Conservation (phyloP, 768 basidiomycete species). For the Rhodotorula diobovata region DNA sequence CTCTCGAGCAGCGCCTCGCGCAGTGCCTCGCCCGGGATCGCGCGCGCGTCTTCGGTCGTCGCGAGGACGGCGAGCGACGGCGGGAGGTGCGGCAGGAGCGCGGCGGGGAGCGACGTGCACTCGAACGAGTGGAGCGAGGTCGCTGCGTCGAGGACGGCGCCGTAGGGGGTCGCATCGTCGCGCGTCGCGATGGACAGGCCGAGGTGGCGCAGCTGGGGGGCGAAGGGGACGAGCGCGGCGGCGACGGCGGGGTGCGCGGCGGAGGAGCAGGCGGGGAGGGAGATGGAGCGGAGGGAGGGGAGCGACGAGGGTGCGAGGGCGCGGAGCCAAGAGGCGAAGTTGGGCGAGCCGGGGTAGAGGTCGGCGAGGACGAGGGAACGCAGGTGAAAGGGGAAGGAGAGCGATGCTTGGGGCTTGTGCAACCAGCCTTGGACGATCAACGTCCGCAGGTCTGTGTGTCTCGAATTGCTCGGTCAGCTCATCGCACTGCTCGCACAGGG, state of each 20-base stretch:
- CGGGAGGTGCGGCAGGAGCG: constrained; percentile 9
- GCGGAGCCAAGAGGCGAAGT: constrained; percentile 9
- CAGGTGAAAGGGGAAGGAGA: constrained; percentile 9
- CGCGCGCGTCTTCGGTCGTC: neutral
- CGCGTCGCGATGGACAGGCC: neutral
- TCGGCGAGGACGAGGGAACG: constrained; percentile 18
- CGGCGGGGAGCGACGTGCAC: constrained; percentile 16
- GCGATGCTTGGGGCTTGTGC: neutral
- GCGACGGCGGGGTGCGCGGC: constrained; percentile 7
- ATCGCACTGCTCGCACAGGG: neutral
- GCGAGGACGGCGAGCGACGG: constrained; percentile 10
- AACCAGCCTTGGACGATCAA: constrained; percentile 8
- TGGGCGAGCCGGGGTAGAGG: neutral
- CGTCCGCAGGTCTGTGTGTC: neutral
- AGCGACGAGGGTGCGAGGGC: neutral
- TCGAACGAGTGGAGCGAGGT: constrained; percentile 18
- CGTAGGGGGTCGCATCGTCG: neutral
- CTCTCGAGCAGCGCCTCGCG: neutral
- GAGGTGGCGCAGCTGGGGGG: constrained; percentile 1
- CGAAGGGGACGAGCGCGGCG: constrained; percentile 13
- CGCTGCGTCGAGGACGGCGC: neutral
- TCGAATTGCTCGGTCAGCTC: neutral
- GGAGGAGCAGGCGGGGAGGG: constrained; percentile 1
- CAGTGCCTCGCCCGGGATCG: neutral
- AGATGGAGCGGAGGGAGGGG: neutral